Conservation (phyloP, 768 basidiomycete genomes). For the Amanita rubescens region DNA sequence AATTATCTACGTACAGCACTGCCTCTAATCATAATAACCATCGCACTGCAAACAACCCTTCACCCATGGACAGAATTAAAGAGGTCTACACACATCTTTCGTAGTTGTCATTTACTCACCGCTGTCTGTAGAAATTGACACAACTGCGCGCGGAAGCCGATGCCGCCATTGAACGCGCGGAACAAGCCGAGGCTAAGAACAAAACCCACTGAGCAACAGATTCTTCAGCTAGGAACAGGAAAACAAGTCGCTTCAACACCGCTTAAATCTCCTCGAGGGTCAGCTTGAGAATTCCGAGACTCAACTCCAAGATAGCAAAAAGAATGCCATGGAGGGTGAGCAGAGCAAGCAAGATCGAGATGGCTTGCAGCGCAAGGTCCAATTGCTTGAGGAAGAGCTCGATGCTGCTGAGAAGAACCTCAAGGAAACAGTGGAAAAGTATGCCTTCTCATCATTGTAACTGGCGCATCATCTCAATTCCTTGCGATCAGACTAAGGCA, state of each 20-base stretch:
- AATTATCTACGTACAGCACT: not conserved
- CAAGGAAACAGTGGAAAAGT: conserved; percentile 97
- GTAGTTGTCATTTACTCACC: conserved; percentile 3
- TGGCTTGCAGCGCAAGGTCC: conserved; percentile 72
- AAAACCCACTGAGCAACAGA: conserved; percentile 66
- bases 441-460: conserved; percentile 26
- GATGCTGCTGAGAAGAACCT: conserved; percentile 94
- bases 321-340: conserved; percentile 59
- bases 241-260: conserved; percentile 71
- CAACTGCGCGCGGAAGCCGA: conserved; percentile 83
- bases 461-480: conserved; percentile 14
- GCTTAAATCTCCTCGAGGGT: conserved; percentile 52
- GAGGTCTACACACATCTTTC: conserved; percentile 24
- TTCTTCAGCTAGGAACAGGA: conserved; percentile 84
- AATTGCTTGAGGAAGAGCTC: conserved; percentile 90
- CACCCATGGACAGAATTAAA: conserved; percentile 44
- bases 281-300: conserved; percentile 68
- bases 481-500: conserved; percentile 65
- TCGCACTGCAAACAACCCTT: too few relatives aligned
- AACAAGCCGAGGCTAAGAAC: conserved; percentile 77
- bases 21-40: conserved; percentile 8
- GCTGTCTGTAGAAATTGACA: conserved; percentile 54
- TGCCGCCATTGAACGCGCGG: conserved; percentile 70
- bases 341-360: conserved; percentile 66
- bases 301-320: conserved; percentile 60